Percentiles rank a stretch among this genome's conserved stretches.
Evolutionary conservation across 352 stramenopile species (phyloP).

Genomic region (Peronospora destructor): DNA sequence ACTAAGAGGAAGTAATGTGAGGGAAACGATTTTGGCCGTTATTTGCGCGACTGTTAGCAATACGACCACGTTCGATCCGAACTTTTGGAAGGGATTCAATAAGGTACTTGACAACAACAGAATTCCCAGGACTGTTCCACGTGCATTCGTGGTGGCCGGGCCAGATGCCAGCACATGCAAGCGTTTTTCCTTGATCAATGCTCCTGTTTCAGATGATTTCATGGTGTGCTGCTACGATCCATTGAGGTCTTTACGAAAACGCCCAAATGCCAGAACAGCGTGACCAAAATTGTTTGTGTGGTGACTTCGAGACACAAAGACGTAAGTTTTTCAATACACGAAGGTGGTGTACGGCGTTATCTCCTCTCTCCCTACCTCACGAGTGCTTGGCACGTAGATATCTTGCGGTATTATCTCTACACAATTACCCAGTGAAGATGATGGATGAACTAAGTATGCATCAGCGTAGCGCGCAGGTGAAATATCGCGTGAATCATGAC

Average conservation of each 20-base stretch:
- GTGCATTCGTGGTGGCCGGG: conserved; percentile 22
- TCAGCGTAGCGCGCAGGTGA: too few relatives aligned
- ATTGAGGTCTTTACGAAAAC: conserved; percentile 7
- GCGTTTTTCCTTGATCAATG: conserved; percentile 11
- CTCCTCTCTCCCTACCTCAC: neutral
- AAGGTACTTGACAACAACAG: conserved; percentile 16
- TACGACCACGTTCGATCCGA: conserved; percentile 15
- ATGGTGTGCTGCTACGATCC: conserved; percentile 28
- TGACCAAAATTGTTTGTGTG: neutral
- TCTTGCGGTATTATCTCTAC: too few relatives aligned
- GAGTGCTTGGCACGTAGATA: too few relatives aligned
- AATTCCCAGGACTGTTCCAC: conserved; percentile 8
- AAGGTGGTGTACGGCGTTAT: neutral
- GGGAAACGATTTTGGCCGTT: conserved; percentile 18
- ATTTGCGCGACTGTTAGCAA: conserved; percentile 15
- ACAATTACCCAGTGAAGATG: too few relatives aligned
- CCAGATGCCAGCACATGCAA: conserved; percentile 21
- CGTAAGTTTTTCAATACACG: neutral
- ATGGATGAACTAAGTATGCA: too few relatives aligned
- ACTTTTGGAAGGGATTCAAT: conserved; percentile 14
- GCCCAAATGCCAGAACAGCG: conserved; percentile 2
- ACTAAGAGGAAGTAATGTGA: conserved; percentile 14
- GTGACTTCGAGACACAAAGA: neutral
- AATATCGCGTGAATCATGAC: too few relatives aligned
- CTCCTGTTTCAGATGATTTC: conserved; percentile 11